A percentile compares a stretch with the other conserved stretches of the same genome.
phyloP scores from a whole-genome alignment of 2,329 filamentous ascomycete genomes.

The Colletotrichum tropicale region DNA sequence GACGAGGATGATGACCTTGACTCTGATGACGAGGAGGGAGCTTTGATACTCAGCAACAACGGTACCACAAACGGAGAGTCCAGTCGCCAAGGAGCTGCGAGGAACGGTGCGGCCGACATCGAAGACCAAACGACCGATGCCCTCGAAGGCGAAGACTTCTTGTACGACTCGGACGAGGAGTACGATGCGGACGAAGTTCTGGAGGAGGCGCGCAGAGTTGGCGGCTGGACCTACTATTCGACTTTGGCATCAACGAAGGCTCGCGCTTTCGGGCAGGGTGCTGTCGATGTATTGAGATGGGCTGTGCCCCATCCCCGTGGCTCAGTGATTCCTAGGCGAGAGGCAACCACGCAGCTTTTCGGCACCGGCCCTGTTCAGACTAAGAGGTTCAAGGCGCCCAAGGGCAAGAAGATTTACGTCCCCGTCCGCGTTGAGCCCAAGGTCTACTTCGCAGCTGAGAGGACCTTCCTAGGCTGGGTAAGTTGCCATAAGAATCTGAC shows the following conservation, averaged over 20 bases:
- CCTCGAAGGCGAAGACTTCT: slow-evolving; percentile 71
- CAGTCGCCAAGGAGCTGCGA: slow-evolving; percentile 37
- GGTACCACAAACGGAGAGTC: slow-evolving; percentile 36
- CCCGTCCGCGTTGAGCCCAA: slow-evolving; percentile 96
- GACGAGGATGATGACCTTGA: slow-evolving; percentile 72
- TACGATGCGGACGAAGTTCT: slow-evolving; percentile 76
- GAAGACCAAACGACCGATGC: slow-evolving; percentile 81
- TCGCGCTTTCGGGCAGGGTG: slow-evolving; percentile 43
- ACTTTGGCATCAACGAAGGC: slow-evolving; percentile 58
- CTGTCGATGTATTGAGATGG: slow-evolving; percentile 50
- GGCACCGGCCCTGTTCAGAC: slow-evolving; percentile 59
- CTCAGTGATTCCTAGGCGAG: slow-evolving; percentile 61
- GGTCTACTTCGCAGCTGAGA: slow-evolving; percentile 94
- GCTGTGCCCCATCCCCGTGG: slow-evolving; percentile 60
- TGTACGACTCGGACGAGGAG: slow-evolving; percentile 92
- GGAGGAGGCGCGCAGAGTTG: slow-evolving; percentile 77
- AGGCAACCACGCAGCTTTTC: slow-evolving; percentile 58
- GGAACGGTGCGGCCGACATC: slow-evolving; percentile 62
- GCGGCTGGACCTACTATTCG: slow-evolving; percentile 77
- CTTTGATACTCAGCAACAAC: neutral
- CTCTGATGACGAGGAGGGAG: slow-evolving; percentile 39
- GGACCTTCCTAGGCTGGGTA: slow-evolving; percentile 94
- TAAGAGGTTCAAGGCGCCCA: slow-evolving; percentile 73
- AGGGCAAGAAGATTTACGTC: slow-evolving; percentile 92
- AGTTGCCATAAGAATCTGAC: slow-evolving; percentile 33